phyloP scores from a whole-genome alignment of 2,329 filamentous ascomycete genomes.

The Aspergillus pseudoviridinutans region DNA sequence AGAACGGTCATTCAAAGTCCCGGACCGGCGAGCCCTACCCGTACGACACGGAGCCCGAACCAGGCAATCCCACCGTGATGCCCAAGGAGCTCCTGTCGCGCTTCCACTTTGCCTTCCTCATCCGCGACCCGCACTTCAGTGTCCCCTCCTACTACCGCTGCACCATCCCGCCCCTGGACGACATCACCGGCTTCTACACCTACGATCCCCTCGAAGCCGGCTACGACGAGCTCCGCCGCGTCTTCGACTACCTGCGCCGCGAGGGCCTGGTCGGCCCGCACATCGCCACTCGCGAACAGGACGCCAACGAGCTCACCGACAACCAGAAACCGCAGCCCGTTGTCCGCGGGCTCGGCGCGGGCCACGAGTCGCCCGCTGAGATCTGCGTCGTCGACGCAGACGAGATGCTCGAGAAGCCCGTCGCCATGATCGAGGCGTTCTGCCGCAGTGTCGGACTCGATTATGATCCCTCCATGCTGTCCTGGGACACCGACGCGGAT shows the following conservation, averaged over 20 bases:
- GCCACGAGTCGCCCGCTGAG: conserved; percentile 43
- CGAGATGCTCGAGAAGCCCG: conserved; percentile 82
- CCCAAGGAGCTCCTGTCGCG: conserved; percentile 68
- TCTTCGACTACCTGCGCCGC: conserved; percentile 79
- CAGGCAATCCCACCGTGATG: conserved; percentile 78
- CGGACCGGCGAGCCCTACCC: conserved; percentile 49
- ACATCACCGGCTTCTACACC: conserved; percentile 77
- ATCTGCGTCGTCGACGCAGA: conserved; percentile 92
- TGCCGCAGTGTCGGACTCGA: conserved; percentile 77
- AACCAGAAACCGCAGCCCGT: conserved; percentile 18
- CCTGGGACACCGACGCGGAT: conserved; percentile 74
- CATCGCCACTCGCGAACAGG: conserved; percentile 45
- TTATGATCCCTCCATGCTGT: conserved; percentile 73
- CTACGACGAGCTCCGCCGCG: conserved; percentile 77
- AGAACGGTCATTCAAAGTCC: conserved; percentile 26
- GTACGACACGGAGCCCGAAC: conserved; percentile 57
- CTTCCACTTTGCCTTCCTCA: conserved; percentile 95
- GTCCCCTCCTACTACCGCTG: conserved; percentile 95
- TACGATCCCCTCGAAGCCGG: conserved; percentile 88
- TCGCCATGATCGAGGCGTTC: conserved; percentile 70
- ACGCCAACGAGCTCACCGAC: conserved; percentile 29
- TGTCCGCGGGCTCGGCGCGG: conserved; percentile 18
- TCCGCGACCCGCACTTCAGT: conserved; percentile 87
- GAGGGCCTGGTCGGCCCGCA: conserved; percentile 67
- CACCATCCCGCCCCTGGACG: conserved; percentile 79